Conservation (phyloP, 75 land plant genomes). For the Isoetes taiwanensis region DNA sequence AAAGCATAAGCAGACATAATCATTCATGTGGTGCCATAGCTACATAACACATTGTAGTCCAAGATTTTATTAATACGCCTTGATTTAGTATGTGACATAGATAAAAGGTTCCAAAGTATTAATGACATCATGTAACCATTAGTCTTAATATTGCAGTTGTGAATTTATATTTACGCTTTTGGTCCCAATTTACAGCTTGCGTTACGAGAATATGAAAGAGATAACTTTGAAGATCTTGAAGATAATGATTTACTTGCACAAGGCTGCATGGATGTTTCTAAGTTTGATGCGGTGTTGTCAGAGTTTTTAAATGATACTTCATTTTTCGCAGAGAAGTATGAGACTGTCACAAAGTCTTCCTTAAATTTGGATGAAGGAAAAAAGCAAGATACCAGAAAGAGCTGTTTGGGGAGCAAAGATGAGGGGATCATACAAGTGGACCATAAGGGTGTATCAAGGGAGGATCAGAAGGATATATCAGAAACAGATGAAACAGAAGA, state of each 20-base stretch:
- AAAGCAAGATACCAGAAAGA: background rate
- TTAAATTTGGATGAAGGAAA: background rate
- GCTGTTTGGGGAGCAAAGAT: background rate
- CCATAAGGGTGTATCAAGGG: background rate
- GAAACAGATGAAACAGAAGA: constrained; percentile 6
- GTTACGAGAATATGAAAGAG: constrained; percentile 41
- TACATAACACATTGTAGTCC: too few species aligned
- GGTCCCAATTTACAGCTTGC: constrained; percentile 67
- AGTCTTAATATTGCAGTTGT: too few species aligned
- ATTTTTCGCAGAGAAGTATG: constrained; percentile 34
- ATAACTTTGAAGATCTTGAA: constrained; percentile 30
- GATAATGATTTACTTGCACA: constrained; percentile 25
- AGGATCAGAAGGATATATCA: background rate
- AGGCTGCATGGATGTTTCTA: constrained; percentile 34
- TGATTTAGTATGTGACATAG: too few species aligned
- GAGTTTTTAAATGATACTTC: constrained; percentile 29
- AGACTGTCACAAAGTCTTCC: constrained; percentile 30
- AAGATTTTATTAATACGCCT: too few species aligned
- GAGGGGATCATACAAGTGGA: background rate
- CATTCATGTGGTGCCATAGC: too few species aligned
- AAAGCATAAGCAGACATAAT: too few species aligned
- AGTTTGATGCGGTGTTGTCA: constrained; percentile 40
- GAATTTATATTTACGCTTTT: too few species aligned
- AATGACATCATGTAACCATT: too few species aligned
- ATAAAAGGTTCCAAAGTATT: too few species aligned